Base-by-base conservation (phyloP, 768 basidiomycete genomes). In the Russula foetens region DNA sequence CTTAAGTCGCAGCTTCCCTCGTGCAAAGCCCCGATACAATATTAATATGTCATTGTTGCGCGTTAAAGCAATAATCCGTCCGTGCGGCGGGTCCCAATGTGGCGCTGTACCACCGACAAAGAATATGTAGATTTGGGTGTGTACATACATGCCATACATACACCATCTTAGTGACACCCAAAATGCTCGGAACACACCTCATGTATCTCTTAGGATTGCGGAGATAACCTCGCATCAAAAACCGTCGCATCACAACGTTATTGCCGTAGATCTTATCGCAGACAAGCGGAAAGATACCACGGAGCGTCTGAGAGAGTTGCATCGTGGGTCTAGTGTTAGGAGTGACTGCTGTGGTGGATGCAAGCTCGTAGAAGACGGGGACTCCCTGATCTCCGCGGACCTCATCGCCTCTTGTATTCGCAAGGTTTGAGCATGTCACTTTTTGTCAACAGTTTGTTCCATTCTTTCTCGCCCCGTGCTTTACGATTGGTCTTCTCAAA, bases 371-470 rank as follows among this genome's bases (percentile, higher is more conserved):
- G 15, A 45, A 56, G 15, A 35, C 5, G 19, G 47, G 50, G 38
- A 21, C 43, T 19, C 41, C 28, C n/a, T 33, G 26, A 43, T 33
- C 24, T 57, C 39, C 24, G 24, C 26, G 39, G 57, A 46, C 24
- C 28, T 80, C 73, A 96, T 69, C 93, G 79, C 66, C 88, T 79
- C 71, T 96, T 97, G 71, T 97, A 97, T 75, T 96, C 90, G 72
- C 93, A 97, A 38, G 94, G 85, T 71, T 91, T 92, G 59, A 97
- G 76, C 39, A 90, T 67, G 57, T 71, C 68, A 17, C 83, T 81
- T 67, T 77, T 80, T 9, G 75, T 73, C 67, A 81, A 52, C 24
- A 92, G 64, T 45, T 75, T 75, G 12, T 67, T 69, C 85, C 88
- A 93, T 60, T 86, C 82, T 64, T 81, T 76, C 50, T 83, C 77